Base-by-base conservation (phyloP, 495 filamentous ascomycete species). In the Pyrenula massariospora region DNA sequence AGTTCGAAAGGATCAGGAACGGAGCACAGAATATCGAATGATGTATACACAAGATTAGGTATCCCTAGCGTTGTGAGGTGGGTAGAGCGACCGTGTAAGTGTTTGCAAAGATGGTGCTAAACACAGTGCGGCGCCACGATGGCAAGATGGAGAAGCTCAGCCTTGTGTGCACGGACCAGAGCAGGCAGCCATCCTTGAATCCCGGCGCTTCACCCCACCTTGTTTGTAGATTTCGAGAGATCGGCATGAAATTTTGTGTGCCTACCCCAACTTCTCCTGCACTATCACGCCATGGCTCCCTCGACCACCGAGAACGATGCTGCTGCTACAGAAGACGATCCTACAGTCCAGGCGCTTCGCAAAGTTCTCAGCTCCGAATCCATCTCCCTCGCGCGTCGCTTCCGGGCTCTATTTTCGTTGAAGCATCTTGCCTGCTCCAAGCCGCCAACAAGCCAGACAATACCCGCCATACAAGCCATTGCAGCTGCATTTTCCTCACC, bases 361-460 rank as follows among this genome's bases (percentile, higher is more conserved):
- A 76, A 84, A 61, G 84, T 85, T 60, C 84, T 98, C 54, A 82
- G 76, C 61, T 83, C 85, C 56, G 91, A 97, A 71, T 69, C 76
- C 25, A 82, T 85, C 57, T 84, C 92, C 22, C 87, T 98, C 57
- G 86, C 91, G 51, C 78, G 86, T 57, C 89, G 92, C 56, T 99
- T 97, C 73, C 91, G 93, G 64, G 94, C 93, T 23, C 87, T 97
- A 61, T 99, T 99, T 76, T 96, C 93, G 12, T 83, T 99, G 55
- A 97, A 97, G 72, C 84, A 96, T 69, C 74, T 96, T 49, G 93
- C 94, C 10, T 84, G 82, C 48, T 77, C 84, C 54, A 67, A 83
- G 10, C 82, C 83, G 10, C 73, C 78, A 5, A 82, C 79, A 25
- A 68, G 77, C 50, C 75, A 86, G 24, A 85, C 85, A 23, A 67